Conservation (phyloP, 257 asterid genomes). For the Lavandula angustifolia region DNA sequence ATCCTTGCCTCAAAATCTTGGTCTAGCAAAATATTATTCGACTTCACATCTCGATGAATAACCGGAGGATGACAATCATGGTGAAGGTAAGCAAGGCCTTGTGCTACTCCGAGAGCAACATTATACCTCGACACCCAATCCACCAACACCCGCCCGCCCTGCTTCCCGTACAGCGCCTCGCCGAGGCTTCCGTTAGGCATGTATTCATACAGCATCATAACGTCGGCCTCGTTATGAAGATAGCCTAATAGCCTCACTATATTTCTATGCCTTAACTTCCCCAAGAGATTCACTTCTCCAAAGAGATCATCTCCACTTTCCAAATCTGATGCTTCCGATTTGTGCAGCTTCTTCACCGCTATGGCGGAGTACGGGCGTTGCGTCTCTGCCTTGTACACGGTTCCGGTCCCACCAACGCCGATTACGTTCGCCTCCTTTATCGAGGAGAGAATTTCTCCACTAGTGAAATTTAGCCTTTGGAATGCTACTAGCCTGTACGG, state of each 20-base stretch:
- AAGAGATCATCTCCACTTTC: conserved; percentile 67
- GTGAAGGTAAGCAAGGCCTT: conserved; percentile 79
- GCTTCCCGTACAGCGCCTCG: conserved; percentile 62
- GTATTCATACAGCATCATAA: conserved; percentile 73
- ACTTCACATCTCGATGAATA: conserved; percentile 75
- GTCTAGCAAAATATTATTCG: conserved; percentile 70
- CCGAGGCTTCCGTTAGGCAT: conserved; percentile 86
- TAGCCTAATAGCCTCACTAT: conserved; percentile 70
- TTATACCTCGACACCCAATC: conserved; percentile 89
- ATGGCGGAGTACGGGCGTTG: conserved; percentile 51
- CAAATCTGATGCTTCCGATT: conserved; percentile 49
- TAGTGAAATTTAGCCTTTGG: conserved; percentile 70
- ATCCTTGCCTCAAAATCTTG: conserved; percentile 66
- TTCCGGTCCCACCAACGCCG: conserved; percentile 73
- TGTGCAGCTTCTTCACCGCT: conserved; percentile 79
- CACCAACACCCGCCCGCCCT: conserved; percentile 49
- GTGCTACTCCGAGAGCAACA: conserved; percentile 76
- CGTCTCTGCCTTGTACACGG: conserved; percentile 67
- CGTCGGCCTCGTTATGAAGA: conserved; percentile 65
- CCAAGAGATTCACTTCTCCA: conserved; percentile 63
- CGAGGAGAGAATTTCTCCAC: conserved; percentile 55
- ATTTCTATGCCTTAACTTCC: conserved; percentile 75
- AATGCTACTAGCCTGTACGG: conserved; percentile 84
- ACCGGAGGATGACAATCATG: conserved; percentile 79
- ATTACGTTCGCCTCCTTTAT: conserved; percentile 70